Evolutionary conservation across 495 filamentous ascomycete species (phyloP), one percentile per base, ranked within the genome.

Genomic region (Podospora tetraspora): DNA sequence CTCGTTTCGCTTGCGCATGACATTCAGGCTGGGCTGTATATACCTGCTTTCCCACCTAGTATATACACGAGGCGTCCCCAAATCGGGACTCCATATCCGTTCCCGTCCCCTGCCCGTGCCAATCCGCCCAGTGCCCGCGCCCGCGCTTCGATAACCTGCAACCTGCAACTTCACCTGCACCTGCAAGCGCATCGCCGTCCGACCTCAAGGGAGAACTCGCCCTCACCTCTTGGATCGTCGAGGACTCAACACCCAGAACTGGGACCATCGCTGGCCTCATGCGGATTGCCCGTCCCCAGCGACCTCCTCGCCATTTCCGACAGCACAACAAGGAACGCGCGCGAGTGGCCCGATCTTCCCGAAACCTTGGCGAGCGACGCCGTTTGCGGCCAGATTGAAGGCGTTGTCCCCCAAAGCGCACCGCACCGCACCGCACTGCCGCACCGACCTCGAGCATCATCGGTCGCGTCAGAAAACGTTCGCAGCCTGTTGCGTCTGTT

Each of bases 81-180:
- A 12, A 65, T 57, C 63, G 63, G 63, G 58, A 64, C 21, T 64
- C 32, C n/a, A 64, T 64, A 64, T 24, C 63, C 63, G 63, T 29
- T 27, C 63, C 52, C 56, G 52, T 34, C 19, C 52, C 52, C 57
- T 29, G 24, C 23, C 63, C 27, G 57, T 22, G 16, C 22, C 32
- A n/a, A 30, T 21, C 61, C 27, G 8, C 64, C 27, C 25, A 32
- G 22, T 23, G 57, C 57, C 56, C 59, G 59, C 58, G 11, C 32
- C 32, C 32, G 32, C 27, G 12, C 27, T 16, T 59, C 37, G 37
- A 19, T 3, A 32, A 32, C 43, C 43, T 52, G 43, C 43, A 52
- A 52, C 43, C 19, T n/a, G 43, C 43, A 16, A 52, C 43, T 19
- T 16, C 43, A 52, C 32, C 32, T 19, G 43, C 43, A 52, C 32